These are phyloP conservation scores for Kwoniella sp. DNA, from an alignment of 768 basidiomycete species.

Conservation along the genomic window DNA sequence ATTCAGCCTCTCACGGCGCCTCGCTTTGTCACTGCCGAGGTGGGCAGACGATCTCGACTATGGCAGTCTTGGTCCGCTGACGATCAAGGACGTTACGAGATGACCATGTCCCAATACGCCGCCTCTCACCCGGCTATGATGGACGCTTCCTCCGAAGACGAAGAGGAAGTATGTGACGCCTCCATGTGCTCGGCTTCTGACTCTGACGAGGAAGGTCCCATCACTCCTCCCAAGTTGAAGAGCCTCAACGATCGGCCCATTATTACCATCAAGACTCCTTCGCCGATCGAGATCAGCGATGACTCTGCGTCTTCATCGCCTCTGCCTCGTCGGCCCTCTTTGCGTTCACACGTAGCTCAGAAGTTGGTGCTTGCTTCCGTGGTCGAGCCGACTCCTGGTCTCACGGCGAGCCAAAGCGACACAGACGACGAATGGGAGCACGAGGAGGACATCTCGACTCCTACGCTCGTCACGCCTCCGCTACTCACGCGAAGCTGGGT, in stretches of 20 bases:
- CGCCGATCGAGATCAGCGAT: background rate
- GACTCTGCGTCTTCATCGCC: background rate
- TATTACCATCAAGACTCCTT: background rate
- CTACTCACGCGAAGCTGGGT: constrained; percentile 5
- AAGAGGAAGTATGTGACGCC: constrained; percentile 13
- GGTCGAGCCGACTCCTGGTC: background rate
- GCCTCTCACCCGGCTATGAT: constrained; percentile 40
- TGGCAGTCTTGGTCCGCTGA: constrained; percentile 31
- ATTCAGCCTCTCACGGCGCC: constrained; percentile 7
- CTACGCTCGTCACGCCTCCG: constrained; percentile 18
- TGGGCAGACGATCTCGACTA: constrained; percentile 25
- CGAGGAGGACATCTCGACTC: constrained; percentile 11
- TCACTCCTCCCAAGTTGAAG: constrained; percentile 21
- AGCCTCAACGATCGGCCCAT: constrained; percentile 4
- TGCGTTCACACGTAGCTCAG: background rate
- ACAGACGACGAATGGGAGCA: constrained; percentile 19
- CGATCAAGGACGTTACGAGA: constrained; percentile 24
- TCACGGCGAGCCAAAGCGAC: background rate
- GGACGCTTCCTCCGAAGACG: constrained; percentile 17
- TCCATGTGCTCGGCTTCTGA: background rate
- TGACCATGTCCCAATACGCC: background rate
- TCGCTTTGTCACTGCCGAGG: constrained; percentile 7
- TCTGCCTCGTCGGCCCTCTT: background rate
- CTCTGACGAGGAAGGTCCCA: constrained; percentile 18
- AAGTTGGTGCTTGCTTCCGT: background rate